Evolutionary conservation across 2,329 filamentous ascomycete genomes (phyloP), one percentile per base, ranked within the genome.

Genomic region (Alternaria tenuissima): DNA sequence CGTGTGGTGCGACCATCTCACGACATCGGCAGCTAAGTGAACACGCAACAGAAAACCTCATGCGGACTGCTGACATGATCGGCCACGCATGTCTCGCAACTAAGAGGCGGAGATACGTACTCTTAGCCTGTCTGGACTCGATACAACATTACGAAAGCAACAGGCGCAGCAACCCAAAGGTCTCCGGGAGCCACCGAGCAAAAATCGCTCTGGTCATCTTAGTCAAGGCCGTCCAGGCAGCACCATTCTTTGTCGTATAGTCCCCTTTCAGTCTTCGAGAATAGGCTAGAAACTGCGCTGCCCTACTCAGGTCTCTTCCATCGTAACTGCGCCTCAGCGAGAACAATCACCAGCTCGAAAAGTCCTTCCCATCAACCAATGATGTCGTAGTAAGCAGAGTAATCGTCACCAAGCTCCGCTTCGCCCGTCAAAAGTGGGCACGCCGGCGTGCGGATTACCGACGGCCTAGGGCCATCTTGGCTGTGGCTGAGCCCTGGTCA

Each of bases 401-500:
- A 26, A 36, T 52, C 41, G 44, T 49, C 46, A 49, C 46, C 32
- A 38, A 5, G 16, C 34, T 36, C 59, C 53, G 59, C 51, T 48
- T 54, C 57, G 43, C 38, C 56, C 60, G 53, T 55, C 47, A 4
- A n/a, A 16, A 36, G 46, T 20, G 12, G 12, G 11, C 20, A 20
- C 20, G 12, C 20, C 39, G 39, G 39, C 20, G 22, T 14, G 20
- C 32, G 46, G 18, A 18, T 4, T 36, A 47, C 52, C 46, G 51
- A 60, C 41, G 42, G 28, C 42, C 38, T 38, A 24, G 11, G n/a
- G 38, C 32, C 32, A 11, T 36, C 57, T 65, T 55, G 63, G 56
- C 48, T 59, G 63, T 65, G 63, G 63, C 61, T 65, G 57, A 64
- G 63, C 38, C n/a, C 12, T 24, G 32, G 14, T 42, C 62, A 11